phyloP scores from a whole-genome alignment of 225 moss, liverwort and hornwort genomes.

The Sphagnum contortum region DNA sequence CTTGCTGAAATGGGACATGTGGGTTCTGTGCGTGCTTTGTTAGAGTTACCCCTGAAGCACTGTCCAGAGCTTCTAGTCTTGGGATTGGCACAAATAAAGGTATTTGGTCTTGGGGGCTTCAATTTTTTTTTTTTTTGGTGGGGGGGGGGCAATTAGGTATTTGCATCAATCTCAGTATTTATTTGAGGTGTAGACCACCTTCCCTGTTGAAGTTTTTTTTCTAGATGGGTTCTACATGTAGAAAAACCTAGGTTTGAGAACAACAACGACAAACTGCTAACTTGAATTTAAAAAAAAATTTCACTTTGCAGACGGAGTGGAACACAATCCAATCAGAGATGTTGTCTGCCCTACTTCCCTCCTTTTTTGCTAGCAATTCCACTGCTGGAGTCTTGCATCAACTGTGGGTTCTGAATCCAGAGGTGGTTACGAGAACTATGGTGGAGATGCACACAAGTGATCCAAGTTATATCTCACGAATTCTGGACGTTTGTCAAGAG shows the following conservation, averaged over 20 bases:
- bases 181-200: too few relatives aligned
- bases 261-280: too few relatives aligned
- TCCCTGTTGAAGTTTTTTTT: too few relatives aligned
- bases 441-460: conserved; percentile 47
- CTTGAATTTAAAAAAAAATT: too few relatives aligned
- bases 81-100: conserved; percentile 78
- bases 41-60: conserved; percentile 57
- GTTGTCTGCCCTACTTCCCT: conserved; percentile 21
- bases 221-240: too few relatives aligned
- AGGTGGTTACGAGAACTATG: conserved; percentile 48
- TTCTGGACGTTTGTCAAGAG: conserved; percentile 58
- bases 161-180: too few relatives aligned
- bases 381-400: conserved; percentile 35
- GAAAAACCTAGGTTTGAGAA: too few relatives aligned
- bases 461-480: conserved; percentile 33
- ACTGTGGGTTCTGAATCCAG: conserved; percentile 61
- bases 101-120: neutral
- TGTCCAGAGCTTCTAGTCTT: conserved; percentile 75
- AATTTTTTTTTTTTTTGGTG: too few relatives aligned
- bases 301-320: conserved; percentile 28
- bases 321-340: conserved; percentile 29
- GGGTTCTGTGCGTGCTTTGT: conserved; percentile 51
- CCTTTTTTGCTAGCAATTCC: conserved; percentile 23
- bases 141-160: too few relatives aligned
- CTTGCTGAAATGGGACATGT: conserved; percentile 75